phyloP scores from a whole-genome alignment of 2,329 filamentous ascomycete genomes.

The Neospermospora avenae region DNA sequence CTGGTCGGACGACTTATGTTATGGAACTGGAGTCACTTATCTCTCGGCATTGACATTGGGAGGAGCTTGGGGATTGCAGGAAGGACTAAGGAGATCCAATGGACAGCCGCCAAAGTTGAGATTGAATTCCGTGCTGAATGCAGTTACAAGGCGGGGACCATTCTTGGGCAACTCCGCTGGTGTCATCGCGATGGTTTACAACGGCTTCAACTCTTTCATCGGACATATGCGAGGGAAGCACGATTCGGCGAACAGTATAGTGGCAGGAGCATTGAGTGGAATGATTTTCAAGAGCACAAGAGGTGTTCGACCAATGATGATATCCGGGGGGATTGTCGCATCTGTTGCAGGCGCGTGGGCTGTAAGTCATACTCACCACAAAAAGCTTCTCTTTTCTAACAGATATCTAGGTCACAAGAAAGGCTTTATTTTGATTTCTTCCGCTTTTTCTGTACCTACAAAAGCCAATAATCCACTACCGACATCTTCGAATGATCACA shows the following conservation, averaged over 20 bases:
- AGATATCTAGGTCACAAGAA: slow-evolving; percentile 44
- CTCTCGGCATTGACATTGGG: slow-evolving; percentile 81
- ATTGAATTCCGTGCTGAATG: slow-evolving; percentile 92
- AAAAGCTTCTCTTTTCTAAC: slow-evolving; percentile 18
- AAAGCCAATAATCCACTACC: not conserved
- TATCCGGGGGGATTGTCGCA: slow-evolving; percentile 87
- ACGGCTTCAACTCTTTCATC: slow-evolving; percentile 82
- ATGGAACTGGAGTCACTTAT: slow-evolving; percentile 94
- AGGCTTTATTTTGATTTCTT: slow-evolving; percentile 44
- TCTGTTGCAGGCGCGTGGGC: slow-evolving; percentile 84
- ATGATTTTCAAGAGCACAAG: slow-evolving; percentile 96
- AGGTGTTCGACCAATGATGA: slow-evolving; percentile 87
- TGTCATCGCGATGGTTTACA: slow-evolving; percentile 94
- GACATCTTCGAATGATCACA: not conserved
- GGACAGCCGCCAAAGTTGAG: slow-evolving; percentile 82
- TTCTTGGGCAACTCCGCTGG: slow-evolving; percentile 96
- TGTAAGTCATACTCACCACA: slow-evolving; percentile 54
- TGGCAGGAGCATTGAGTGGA: slow-evolving; percentile 81
- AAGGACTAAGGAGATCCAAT: slow-evolving; percentile 79
- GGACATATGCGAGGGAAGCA: slow-evolving; percentile 80
- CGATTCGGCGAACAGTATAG: slow-evolving; percentile 83
- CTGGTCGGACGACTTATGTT: slow-evolving; percentile 97
- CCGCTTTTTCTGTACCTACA: not conserved
- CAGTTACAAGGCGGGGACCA: slow-evolving; percentile 85
- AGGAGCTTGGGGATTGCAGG: slow-evolving; percentile 87